These are phyloP conservation scores for Coemansia sp. DNA, from an alignment of 192 early-diverging fungal species.

Conservation along the genomic window DNA sequence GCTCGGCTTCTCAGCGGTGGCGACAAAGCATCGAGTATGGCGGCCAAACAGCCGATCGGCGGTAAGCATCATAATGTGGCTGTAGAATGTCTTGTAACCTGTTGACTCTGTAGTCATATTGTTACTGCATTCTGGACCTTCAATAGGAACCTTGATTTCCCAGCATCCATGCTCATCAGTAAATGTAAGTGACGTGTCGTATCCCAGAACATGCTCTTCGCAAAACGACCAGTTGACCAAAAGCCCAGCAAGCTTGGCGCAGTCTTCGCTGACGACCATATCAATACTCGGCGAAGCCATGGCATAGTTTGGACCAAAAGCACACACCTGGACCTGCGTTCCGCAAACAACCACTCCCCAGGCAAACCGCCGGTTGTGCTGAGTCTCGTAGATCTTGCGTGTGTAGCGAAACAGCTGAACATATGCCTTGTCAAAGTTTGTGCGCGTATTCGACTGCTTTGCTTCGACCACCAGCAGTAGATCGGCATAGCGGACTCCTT, in stretches of 20 bases:
- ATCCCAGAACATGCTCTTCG: conserved; percentile 1
- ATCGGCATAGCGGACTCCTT: background rate
- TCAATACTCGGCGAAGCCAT: conserved; percentile 11
- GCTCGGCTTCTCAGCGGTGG: background rate
- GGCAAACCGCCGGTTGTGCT: conserved; percentile 12
- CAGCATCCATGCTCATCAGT: background rate
- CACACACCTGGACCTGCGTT: background rate
- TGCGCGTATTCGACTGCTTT: background rate
- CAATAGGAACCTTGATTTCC: conserved; percentile 1
- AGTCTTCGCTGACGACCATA: background rate
- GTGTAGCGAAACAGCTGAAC: conserved; percentile 13
- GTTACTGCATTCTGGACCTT: background rate
- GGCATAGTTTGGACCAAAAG: conserved; percentile 1
- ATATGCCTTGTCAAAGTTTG: background rate
- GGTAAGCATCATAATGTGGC: background rate
- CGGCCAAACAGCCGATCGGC: conserved; percentile 22
- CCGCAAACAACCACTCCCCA: conserved; percentile 28
- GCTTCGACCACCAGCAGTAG: conserved; percentile 3
- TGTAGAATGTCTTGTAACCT: background rate
- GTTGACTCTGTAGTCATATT: background rate
- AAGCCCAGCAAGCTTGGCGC: conserved; percentile 2
- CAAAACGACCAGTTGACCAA: conserved; percentile 21
- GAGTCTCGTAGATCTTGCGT: conserved; percentile 8
- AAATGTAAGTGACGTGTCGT: background rate
- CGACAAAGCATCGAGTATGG: conserved; percentile 18